A percentile compares a stretch with the other conserved stretches of the same genome.
Conservation (phyloP, 73 alveolate genomes). For the Urostyla sp. region DNA sequence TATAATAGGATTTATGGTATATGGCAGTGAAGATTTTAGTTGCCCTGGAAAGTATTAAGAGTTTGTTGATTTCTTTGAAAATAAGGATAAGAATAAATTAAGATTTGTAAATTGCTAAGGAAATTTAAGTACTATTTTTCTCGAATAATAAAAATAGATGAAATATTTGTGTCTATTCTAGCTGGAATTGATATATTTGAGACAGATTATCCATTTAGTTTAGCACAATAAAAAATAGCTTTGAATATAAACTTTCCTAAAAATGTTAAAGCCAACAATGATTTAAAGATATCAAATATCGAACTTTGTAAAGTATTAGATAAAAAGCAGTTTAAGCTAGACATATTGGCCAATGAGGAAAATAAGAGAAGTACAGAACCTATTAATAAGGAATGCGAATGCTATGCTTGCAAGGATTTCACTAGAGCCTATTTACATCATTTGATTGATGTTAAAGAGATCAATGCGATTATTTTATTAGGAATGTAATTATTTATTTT, state of each 20-base stretch:
- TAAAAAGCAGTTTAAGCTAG: not conserved
- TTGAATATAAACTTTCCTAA: not conserved
- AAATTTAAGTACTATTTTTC: not conserved
- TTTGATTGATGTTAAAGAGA: constrained; percentile 47
- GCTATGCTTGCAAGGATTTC: constrained; percentile 62
- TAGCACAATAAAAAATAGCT: constrained; percentile 17
- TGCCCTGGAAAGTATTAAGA: constrained; percentile 17
- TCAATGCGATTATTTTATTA: constrained; percentile 55
- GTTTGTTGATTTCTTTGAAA: not conserved
- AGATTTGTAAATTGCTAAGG: constrained; percentile 21
- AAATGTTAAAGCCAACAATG: not conserved
- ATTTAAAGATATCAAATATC: not conserved
- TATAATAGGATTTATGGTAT: constrained; percentile 9
- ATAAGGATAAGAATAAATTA: not conserved
- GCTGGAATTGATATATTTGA: constrained; percentile 41
- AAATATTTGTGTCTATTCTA: not conserved
- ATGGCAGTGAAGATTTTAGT: constrained; percentile 14
- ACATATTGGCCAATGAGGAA: not conserved
- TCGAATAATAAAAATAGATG: not conserved
- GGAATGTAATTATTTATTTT: constrained; percentile 32
- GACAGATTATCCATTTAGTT: constrained; percentile 35
- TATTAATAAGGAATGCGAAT: constrained; percentile 37
- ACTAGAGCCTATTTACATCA: constrained; percentile 62
- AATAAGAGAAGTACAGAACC: constrained; percentile 8
- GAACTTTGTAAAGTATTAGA: not conserved